phyloP scores from a whole-genome alignment of 139 green algal species.

The Chlamydomonas asymmetrica region DNA sequence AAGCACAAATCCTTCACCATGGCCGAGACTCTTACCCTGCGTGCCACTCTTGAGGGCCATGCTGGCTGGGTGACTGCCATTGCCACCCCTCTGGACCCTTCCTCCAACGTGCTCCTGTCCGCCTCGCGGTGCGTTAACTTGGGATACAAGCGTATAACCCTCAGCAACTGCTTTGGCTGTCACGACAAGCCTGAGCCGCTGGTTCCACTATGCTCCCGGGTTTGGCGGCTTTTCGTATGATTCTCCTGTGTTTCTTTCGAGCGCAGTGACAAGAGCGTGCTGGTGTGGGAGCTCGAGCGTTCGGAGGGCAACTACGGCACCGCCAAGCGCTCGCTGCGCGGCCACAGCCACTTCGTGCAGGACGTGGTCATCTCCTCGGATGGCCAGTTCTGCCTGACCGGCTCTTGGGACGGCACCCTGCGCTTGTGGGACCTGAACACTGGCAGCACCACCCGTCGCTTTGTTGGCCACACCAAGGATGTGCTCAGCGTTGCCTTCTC shows the following conservation, averaged over 20 bases:
- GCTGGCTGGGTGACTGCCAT: conserved; percentile 88
- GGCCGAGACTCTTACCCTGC: conserved; percentile 80
- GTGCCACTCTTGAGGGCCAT: conserved; percentile 77
- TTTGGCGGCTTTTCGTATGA: too few species aligned
- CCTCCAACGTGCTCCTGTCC: conserved; percentile 89
- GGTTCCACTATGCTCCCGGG: too few species aligned
- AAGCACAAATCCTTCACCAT: too few species aligned
- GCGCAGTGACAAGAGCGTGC: conserved; percentile 94
- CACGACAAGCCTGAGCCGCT: too few species aligned
- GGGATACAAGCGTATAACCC: background rate
- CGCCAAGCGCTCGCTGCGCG: conserved; percentile 74
- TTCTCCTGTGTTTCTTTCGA: background rate
- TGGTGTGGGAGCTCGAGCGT: conserved; percentile 91
- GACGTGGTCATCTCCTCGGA: conserved; percentile 99
- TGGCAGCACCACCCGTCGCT: conserved; percentile 95
- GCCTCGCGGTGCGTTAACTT: conserved; percentile 73
- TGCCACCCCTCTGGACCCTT: conserved; percentile 93
- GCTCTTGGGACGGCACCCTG: conserved; percentile 98
- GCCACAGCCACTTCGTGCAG: conserved; percentile 96
- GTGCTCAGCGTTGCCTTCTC: conserved; percentile 98
- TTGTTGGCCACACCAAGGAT: conserved; percentile 98
- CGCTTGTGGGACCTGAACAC: conserved; percentile 99
- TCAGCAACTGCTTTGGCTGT: conserved; percentile 1
- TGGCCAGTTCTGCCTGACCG: conserved; percentile 96
- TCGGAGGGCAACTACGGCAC: conserved; percentile 85